Conservation (phyloP, 108 stramenopile genomes). For the Nitzschia palea region DNA sequence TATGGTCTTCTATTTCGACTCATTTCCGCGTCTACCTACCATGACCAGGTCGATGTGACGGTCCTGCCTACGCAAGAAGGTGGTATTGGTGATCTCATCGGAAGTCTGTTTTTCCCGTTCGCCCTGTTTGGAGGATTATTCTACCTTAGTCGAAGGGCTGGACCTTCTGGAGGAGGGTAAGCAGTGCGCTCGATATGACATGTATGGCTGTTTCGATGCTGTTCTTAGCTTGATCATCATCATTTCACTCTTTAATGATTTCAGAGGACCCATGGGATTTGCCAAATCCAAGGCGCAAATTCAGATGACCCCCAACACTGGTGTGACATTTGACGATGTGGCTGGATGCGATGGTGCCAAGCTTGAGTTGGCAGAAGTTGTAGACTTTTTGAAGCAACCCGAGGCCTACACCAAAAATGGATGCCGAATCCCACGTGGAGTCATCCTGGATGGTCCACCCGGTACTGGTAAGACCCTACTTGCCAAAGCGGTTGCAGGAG, state of each 20-base stretch:
- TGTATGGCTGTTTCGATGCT: background rate
- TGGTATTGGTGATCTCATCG: constrained; percentile 79
- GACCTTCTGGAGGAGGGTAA: constrained; percentile 46
- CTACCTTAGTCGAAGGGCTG: constrained; percentile 84
- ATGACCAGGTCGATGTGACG: constrained; percentile 78
- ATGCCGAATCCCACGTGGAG: constrained; percentile 74
- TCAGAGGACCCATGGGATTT: constrained; percentile 91
- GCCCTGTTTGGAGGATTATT: constrained; percentile 91
- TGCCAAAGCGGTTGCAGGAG: constrained; percentile 96
- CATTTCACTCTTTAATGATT: no score
- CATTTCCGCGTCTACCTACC: background rate
- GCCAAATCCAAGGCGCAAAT: constrained; percentile 88
- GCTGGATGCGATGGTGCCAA: constrained; percentile 97
- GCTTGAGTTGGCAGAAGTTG: constrained; percentile 91
- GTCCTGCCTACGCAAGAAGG: constrained; percentile 79
- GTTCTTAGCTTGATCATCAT: no score
- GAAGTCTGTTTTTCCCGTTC: constrained; percentile 82
- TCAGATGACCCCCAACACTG: constrained; percentile 87
- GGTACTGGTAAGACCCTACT: constrained; percentile 93
- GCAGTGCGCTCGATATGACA: constrained; percentile 51
- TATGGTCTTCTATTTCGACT: background rate
- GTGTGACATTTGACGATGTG: constrained; percentile 93
- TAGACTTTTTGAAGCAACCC: constrained; percentile 94
- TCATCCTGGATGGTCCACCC: constrained; percentile 79
- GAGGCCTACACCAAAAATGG: constrained; percentile 80